phyloP scores from a whole-genome alignment of 2,329 filamentous ascomycete genomes.

The Didymella lethalis region DNA sequence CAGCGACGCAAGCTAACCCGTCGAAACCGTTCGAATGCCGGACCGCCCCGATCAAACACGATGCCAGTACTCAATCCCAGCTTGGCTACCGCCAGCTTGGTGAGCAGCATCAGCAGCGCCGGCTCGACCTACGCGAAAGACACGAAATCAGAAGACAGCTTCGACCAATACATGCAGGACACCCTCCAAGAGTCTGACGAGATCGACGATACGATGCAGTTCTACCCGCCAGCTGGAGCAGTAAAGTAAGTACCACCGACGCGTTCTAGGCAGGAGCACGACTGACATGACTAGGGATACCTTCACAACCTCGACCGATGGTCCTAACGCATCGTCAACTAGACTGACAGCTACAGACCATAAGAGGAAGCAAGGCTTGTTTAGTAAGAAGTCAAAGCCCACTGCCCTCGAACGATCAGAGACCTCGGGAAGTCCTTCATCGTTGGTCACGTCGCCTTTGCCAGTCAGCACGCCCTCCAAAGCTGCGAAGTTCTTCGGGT shows the following conservation, averaged over 20 bases:
- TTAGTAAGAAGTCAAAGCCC: slow-evolving; percentile 25
- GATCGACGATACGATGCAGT: slow-evolving; percentile 5
- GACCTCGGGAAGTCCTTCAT: slow-evolving; percentile 11
- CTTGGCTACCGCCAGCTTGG: slow-evolving; percentile 10
- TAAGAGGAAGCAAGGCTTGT: slow-evolving; percentile 33
- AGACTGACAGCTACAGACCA: slow-evolving; percentile 8
- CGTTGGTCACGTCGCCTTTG: slow-evolving; percentile 24
- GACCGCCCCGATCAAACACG: slow-evolving; percentile 27
- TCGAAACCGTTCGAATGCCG: slow-evolving; percentile 18
- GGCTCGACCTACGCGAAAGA: slow-evolving; percentile 5
- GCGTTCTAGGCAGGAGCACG: neutral
- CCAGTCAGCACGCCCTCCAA: slow-evolving; percentile 34
- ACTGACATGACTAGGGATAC: slow-evolving; percentile 2
- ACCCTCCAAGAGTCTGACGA: neutral
- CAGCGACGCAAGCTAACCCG: slow-evolving; percentile 34
- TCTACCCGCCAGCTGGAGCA: slow-evolving; percentile 1
- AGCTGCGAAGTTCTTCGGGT: slow-evolving; percentile 33
- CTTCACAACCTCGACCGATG: neutral
- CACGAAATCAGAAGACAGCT: slow-evolving; percentile 14
- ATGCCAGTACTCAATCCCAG: slow-evolving; percentile 22
- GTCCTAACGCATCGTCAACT: slow-evolving; percentile 4
- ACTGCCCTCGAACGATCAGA: slow-evolving; percentile 22
- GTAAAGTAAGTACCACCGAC: slow-evolving; percentile 1
- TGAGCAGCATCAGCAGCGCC: slow-evolving; percentile 11
- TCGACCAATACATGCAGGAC: slow-evolving; percentile 2